Conservation (phyloP, 2,329 filamentous ascomycete species). For the Cladosporium sp. region DNA sequence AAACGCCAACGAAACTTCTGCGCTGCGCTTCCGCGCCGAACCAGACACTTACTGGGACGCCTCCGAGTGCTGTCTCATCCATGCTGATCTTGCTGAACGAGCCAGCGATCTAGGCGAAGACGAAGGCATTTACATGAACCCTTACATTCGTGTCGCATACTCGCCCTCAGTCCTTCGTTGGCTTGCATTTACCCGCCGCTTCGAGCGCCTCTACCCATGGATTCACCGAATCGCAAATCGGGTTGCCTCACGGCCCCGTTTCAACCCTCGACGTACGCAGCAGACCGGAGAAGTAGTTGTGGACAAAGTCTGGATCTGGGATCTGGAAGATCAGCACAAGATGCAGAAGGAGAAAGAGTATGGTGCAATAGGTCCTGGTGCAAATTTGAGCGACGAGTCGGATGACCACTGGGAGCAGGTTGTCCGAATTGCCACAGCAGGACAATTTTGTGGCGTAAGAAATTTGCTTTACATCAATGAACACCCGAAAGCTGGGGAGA, state of each 20-base stretch:
- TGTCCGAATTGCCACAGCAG: constrained; percentile 45
- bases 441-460: constrained; percentile 54
- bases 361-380: constrained; percentile 13
- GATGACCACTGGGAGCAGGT: constrained; percentile 38
- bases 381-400: constrained; percentile 14
- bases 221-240: constrained; percentile 56
- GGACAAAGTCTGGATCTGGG: constrained; percentile 50
- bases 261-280: constrained; percentile 59
- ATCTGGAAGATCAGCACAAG: constrained; percentile 28
- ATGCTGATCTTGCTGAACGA: constrained; percentile 37
- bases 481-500: neutral
- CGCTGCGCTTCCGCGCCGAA: constrained; percentile 40
- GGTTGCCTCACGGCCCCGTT: constrained; percentile 53
- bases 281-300: constrained; percentile 52
- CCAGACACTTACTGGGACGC: constrained; percentile 43
- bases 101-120: constrained; percentile 17
- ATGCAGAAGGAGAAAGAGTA: neutral
- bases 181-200: constrained; percentile 57
- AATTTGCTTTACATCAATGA: constrained; percentile 40
- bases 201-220: constrained; percentile 61
- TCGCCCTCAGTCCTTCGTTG: constrained; percentile 53
- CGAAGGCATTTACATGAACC: constrained; percentile 66
- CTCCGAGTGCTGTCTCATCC: constrained; percentile 46
- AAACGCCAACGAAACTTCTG: constrained; percentile 20
- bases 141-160: constrained; percentile 69